phyloP scores from a whole-genome alignment of 495 filamentous ascomycete genomes.

The Penicillium canescens region DNA sequence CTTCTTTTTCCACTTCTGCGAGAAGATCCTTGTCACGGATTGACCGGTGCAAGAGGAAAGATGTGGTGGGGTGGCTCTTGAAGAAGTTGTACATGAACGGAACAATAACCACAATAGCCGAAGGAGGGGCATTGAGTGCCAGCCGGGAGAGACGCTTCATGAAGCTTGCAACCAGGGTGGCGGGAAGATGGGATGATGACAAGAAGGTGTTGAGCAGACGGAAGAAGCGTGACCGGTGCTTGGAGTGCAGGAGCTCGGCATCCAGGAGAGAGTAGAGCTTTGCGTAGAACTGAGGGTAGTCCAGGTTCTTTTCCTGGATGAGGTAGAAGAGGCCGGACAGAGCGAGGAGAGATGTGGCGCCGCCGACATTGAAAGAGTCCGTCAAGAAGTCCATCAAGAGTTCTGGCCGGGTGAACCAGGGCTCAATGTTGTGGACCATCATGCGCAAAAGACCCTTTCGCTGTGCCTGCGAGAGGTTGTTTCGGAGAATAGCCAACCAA shows the following conservation, averaged over 20 bases:
- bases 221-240: slow-evolving; percentile 91
- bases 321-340: slow-evolving; percentile 94
- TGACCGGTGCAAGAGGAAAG: slow-evolving; percentile 91
- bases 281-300: slow-evolving; percentile 91
- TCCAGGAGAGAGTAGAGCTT: slow-evolving; percentile 93
- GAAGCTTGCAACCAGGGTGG: slow-evolving; percentile 88
- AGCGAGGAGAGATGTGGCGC: slow-evolving; percentile 81
- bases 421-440: slow-evolving; percentile 74
- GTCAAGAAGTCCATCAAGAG: slow-evolving; percentile 97
- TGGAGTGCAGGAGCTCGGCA: slow-evolving; percentile 82
- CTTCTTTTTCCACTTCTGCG: slow-evolving; percentile 59
- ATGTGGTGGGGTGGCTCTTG: slow-evolving; percentile 84
- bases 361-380: slow-evolving; percentile 84
- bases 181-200: slow-evolving; percentile 88
- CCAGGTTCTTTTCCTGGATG: slow-evolving; percentile 88
- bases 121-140: slow-evolving; percentile 79
- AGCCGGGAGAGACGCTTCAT: slow-evolving; percentile 88
- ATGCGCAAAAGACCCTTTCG: slow-evolving; percentile 75
- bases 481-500: slow-evolving; percentile 79
- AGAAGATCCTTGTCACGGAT: slow-evolving; percentile 56
- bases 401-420: slow-evolving; percentile 83
- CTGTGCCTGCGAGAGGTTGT: slow-evolving; percentile 61
- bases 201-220: slow-evolving; percentile 90
- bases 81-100: slow-evolving; percentile 96
- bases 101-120: slow-evolving; percentile 82